phyloP scores from a whole-genome alignment of 352 stramenopile species.

The Bremia lactucae region DNA sequence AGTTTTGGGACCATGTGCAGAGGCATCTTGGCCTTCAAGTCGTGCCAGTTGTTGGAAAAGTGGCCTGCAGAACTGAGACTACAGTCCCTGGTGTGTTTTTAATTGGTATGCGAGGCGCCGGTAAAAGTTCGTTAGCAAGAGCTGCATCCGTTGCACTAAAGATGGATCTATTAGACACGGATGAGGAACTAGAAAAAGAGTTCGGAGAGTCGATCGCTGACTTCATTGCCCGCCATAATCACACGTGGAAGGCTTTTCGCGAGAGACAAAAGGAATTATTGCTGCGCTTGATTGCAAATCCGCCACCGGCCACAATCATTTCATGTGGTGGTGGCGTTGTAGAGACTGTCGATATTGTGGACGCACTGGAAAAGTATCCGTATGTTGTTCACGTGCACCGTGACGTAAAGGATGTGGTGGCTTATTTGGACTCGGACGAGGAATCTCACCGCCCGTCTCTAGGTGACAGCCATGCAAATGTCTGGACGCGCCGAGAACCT shows the following conservation, averaged over 20 bases:
- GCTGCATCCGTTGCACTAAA: conserved; percentile 33
- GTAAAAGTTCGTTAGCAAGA: conserved; percentile 74
- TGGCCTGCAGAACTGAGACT: conserved; percentile 3
- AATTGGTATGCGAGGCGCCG: conserved; percentile 80
- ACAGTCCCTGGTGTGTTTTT: conserved; percentile 53
- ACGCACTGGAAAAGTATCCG: conserved; percentile 46
- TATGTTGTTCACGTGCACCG: conserved; percentile 66
- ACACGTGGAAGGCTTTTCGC: conserved; percentile 71
- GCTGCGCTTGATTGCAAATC: conserved; percentile 44
- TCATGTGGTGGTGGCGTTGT: conserved; percentile 79
- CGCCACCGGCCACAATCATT: conserved; percentile 57
- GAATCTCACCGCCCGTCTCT: conserved; percentile 45
- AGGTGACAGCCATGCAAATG: conserved; percentile 40
- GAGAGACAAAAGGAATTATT: conserved; percentile 48
- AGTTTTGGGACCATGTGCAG: conserved; percentile 87
- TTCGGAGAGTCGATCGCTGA: conserved; percentile 55
- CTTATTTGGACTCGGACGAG: conserved; percentile 40
- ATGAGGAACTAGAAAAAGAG: conserved; percentile 56
- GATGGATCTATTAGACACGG: conserved; percentile 64
- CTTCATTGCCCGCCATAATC: conserved; percentile 52
- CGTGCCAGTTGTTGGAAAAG: conserved; percentile 27
- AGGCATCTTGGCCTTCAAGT: conserved; percentile 55
- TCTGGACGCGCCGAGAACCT: conserved; percentile 47
- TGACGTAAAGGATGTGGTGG: conserved; percentile 58
- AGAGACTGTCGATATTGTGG: conserved; percentile 54